Evolutionary conservation across 371 early-diverging fungal species (phyloP).

Genomic region (Mortierella sp.): DNA sequence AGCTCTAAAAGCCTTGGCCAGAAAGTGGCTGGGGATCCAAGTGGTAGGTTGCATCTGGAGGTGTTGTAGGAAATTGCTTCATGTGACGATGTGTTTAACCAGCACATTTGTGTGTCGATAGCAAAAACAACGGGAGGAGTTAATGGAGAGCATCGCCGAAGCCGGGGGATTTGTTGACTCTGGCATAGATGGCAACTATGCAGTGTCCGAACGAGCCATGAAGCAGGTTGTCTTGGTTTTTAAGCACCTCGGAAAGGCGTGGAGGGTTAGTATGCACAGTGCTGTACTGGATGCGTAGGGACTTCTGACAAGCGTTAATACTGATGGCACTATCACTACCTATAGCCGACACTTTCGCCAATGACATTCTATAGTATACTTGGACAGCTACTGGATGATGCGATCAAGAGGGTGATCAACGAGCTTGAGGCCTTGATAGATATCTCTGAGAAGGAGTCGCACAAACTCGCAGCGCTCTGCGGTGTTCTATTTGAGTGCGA

Average conservation of each 20-base stretch:
- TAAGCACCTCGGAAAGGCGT: conserved; percentile 56
- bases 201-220: conserved; percentile 61
- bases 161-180: conserved; percentile 66
- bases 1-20: conserved; percentile 47
- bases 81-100: not conserved
- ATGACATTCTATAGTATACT: conserved; percentile 53
- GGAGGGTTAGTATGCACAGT: conserved; percentile 48
- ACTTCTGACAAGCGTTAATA: not conserved
- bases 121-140: conserved; percentile 56
- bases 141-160: conserved; percentile 57
- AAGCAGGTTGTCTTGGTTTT: conserved; percentile 63
- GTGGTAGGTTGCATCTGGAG: too few species aligned
- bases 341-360: conserved; percentile 56
- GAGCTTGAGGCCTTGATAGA: conserved; percentile 70
- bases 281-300: not conserved
- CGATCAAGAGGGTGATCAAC: conserved; percentile 58
- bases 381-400: conserved; percentile 61
- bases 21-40: conserved; percentile 55
- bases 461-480: conserved; percentile 63
- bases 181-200: conserved; percentile 58
- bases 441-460: conserved; percentile 79
- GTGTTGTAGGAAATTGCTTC: too few species aligned
- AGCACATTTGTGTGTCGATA: conserved; percentile 3
- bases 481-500: conserved; percentile 65
- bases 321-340: not conserved